Evolutionary conservation across 345 rosid genomes (phyloP).

Genomic region (Anastatica hierochuntica): DNA sequence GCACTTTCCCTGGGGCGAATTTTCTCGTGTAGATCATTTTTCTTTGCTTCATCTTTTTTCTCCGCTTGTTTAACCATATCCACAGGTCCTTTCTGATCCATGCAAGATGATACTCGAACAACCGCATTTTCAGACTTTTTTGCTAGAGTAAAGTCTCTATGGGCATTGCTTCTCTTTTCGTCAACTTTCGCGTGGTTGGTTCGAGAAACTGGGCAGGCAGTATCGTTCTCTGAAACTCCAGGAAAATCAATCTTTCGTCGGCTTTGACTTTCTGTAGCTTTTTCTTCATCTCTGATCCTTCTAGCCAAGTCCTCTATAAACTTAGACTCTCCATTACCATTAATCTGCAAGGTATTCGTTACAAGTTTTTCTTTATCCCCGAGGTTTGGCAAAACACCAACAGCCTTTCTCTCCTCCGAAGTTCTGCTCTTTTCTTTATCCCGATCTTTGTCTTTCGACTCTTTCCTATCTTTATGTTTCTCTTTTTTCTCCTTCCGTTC

Average conservation of each 20-base stretch:
- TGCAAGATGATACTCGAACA: conserved; percentile 17
- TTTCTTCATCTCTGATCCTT: conserved; percentile 40
- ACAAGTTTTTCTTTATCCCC: conserved; percentile 26
- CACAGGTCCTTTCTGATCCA: conserved; percentile 32
- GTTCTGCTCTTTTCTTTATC: conserved; percentile 31
- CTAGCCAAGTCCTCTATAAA: conserved; percentile 40
- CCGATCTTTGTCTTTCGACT: conserved; percentile 35
- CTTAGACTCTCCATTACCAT: conserved; percentile 32
- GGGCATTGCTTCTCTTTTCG: conserved; percentile 27
- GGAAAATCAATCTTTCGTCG: conserved; percentile 8
- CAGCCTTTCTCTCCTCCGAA: conserved; percentile 25
- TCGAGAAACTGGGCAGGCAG: conserved; percentile 11
- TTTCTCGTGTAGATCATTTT: conserved; percentile 30
- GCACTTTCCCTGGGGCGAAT: conserved; percentile 24
- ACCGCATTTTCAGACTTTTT: conserved; percentile 22
- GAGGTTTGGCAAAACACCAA: conserved; percentile 16
- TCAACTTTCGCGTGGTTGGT: conserved; percentile 23
- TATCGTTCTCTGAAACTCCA: conserved; percentile 16
- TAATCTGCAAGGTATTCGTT: conserved; percentile 19
- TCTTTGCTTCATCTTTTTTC: conserved; percentile 31
- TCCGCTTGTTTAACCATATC: conserved; percentile 29
- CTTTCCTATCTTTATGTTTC: conserved; percentile 41
- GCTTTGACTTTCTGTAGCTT: conserved; percentile 39
- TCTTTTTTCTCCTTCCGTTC: conserved; percentile 42
- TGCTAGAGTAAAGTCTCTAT: conserved; percentile 13